Evolutionary conservation across 2,329 filamentous ascomycete species (phyloP), one percentile per base, ranked within the genome.

Genomic region (Pleomassaria siparia): DNA sequence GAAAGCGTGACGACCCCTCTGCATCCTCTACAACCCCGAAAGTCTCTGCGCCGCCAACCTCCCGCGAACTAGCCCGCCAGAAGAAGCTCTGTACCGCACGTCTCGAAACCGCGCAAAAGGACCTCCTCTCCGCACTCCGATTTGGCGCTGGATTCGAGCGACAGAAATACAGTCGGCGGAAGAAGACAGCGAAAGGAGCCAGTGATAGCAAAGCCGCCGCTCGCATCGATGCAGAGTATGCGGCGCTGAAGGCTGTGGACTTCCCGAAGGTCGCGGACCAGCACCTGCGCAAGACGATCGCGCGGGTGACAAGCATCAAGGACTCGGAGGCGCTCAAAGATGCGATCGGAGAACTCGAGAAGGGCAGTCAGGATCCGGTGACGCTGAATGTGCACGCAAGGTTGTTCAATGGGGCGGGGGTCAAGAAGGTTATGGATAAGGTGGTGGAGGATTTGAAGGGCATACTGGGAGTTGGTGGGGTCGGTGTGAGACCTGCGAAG

Each of bases 111-210:
- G 77, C 78, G 59, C 76, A 79, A 54, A 83, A 82, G 62, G 41
- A 39, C 32, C 41, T 54, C 13, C 20, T 47, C 25, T 36, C 41
- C 36, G 47, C 44, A 2, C 42, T 52, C 9, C 49, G 49, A 16
- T 46, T 49, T 30, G 35, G 30, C 43, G 49, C 88, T 64, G 85
- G 85, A 39, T 87, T 89, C 63, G 88, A 92, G 74, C 80, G 88
- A 37, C 89, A 92, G 72, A 88, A 90, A 55, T 79, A 85, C 47
- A 79, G 81, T 18, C 74, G 88, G 50, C 80, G 85, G 47, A 76
- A 79, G 56, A 85, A 85, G 62, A 74, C 72, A 2, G 80, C 80
- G 0, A 72, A 69, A 32, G 54, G 66, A 7, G 73, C 76, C 29
- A 72, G 72, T 10, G 74, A 80, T 25, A 67, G 66, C 16, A 66